These are phyloP conservation scores for Xerocomus nothofagi DNA, from an alignment of 1,284 basidiomycete species.

Conservation along the genomic window DNA sequence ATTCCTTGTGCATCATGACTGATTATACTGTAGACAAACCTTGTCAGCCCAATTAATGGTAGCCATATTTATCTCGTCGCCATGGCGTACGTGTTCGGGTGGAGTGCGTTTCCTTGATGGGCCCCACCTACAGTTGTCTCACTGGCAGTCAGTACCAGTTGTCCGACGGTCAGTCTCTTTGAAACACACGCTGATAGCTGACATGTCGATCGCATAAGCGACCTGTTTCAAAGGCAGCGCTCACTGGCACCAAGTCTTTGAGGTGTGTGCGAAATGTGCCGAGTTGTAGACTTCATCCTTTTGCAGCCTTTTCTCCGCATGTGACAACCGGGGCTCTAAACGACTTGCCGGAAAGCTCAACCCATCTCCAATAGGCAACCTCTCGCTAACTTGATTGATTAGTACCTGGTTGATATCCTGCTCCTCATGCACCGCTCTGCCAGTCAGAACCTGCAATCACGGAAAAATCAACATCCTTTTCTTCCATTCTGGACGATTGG, in stretches of 20 bases:
- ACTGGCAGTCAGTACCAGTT: not conserved
- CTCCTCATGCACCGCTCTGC: constrained; percentile 15
- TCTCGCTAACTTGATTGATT: constrained; percentile 12
- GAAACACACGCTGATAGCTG: not conserved
- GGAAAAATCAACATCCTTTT: constrained; percentile 3
- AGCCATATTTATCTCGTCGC: constrained; percentile 20
- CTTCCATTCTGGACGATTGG: not conserved
- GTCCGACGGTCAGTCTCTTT: constrained; percentile 6
- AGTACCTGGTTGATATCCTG: constrained; percentile 29
- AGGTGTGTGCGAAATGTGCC: constrained; percentile 8
- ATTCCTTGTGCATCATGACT: not conserved
- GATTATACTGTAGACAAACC: not conserved
- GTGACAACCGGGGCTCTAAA: constrained; percentile 18
- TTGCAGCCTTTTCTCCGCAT: constrained; percentile 16
- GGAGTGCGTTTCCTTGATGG: not conserved
- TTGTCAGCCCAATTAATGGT: not conserved
- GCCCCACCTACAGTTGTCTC: not conserved
- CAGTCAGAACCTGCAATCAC: constrained; percentile 5
- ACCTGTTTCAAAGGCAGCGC: not conserved
- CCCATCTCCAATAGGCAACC: constrained; percentile 18
- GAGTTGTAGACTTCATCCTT: constrained; percentile 8
- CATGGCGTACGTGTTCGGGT: constrained; percentile 10
- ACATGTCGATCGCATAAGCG: not conserved
- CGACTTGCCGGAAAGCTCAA: constrained; percentile 7
- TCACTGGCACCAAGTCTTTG: too few relatives aligned